Evolutionary conservation across 2,329 filamentous ascomycete genomes (phyloP).

Genomic region (Neonectria neomacrospora): DNA sequence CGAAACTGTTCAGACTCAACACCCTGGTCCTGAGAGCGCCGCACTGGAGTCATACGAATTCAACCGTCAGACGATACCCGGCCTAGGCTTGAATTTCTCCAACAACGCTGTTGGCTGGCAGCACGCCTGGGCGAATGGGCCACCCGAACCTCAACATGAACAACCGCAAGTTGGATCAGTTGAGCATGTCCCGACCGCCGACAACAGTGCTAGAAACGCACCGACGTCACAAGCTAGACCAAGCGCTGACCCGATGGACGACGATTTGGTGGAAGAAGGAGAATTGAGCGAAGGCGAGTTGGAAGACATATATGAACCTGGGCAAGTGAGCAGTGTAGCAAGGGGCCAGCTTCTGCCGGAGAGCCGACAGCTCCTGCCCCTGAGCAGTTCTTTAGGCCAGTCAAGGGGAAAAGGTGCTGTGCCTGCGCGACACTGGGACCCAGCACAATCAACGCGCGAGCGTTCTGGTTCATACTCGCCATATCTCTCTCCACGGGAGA

Average conservation of each 20-base stretch:
- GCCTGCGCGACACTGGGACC: not conserved
- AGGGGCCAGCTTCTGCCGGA: not conserved
- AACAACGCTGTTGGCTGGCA: conserved; percentile 32
- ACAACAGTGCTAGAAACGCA: not conserved
- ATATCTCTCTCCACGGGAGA: conserved; percentile 61
- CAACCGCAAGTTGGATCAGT: not conserved
- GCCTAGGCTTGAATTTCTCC: conserved; percentile 47
- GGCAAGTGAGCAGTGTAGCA: conserved; percentile 23
- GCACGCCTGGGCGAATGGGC: conserved; percentile 24
- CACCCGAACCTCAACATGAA: conserved; percentile 11
- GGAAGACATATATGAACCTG: conserved; percentile 65
- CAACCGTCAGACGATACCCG: conserved; percentile 49
- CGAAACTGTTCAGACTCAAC: conserved; percentile 18
- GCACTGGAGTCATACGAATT: conserved; percentile 38
- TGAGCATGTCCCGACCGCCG: not conserved
- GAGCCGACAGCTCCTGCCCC: not conserved
- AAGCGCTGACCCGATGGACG: conserved; percentile 14
- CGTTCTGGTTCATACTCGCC: conserved; percentile 65
- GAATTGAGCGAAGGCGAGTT: conserved; percentile 79
- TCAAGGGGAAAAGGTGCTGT: not conserved
- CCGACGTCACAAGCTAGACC: conserved; percentile 16
- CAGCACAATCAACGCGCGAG: conserved; percentile 49
- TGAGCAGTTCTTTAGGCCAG: no score
- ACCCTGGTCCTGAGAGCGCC: conserved; percentile 20
- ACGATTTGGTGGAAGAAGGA: conserved; percentile 70